phyloP scores from a whole-genome alignment of 2,329 filamentous ascomycete species.

The Scleromitrula shiraiana region DNA sequence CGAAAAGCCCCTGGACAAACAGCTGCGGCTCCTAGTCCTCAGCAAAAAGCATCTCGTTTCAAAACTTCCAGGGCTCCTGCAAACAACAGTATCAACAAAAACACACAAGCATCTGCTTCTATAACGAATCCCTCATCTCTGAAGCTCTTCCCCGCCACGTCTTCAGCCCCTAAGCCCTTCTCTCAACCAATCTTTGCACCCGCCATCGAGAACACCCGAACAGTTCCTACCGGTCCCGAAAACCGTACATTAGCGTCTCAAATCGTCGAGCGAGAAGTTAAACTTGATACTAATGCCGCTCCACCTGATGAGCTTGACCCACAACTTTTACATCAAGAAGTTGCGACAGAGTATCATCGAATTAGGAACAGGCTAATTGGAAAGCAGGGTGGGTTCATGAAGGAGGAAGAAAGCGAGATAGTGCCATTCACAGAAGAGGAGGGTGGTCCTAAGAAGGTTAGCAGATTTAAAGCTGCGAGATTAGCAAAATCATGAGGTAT shows the following conservation, averaged over 20 bases:
- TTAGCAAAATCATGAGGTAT: constrained; percentile 36
- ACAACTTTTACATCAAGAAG: constrained; percentile 63
- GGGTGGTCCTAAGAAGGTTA: constrained; percentile 54
- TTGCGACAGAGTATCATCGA: constrained; percentile 75
- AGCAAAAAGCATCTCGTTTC: constrained; percentile 36
- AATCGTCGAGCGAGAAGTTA: constrained; percentile 46
- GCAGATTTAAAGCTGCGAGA: constrained; percentile 66
- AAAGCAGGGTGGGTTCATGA: constrained; percentile 72
- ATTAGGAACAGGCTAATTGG: constrained; percentile 78
- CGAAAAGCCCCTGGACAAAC: constrained; percentile 20
- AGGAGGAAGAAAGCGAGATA: constrained; percentile 55
- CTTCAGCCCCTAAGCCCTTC: constrained; percentile 20
- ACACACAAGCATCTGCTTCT: constrained; percentile 18
- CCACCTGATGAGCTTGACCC: constrained; percentile 64
- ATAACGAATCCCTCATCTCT: constrained; percentile 8
- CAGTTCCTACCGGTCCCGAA: constrained; percentile 30
- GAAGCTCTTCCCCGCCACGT: constrained; percentile 19
- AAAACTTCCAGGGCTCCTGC: constrained; percentile 30
- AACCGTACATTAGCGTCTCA: constrained; percentile 49
- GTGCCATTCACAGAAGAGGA: constrained; percentile 60
- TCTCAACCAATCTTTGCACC: constrained; percentile 23
- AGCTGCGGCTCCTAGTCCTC: constrained; percentile 17
- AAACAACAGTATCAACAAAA: constrained; percentile 14
- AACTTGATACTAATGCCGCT: constrained; percentile 25
- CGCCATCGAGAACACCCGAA: constrained; percentile 13